A percentile compares a stretch with the other conserved stretches of the same genome.
These are phyloP conservation scores for Mrakia frigida DNA, from an alignment of 768 basidiomycete genomes.

Conservation along the genomic window DNA sequence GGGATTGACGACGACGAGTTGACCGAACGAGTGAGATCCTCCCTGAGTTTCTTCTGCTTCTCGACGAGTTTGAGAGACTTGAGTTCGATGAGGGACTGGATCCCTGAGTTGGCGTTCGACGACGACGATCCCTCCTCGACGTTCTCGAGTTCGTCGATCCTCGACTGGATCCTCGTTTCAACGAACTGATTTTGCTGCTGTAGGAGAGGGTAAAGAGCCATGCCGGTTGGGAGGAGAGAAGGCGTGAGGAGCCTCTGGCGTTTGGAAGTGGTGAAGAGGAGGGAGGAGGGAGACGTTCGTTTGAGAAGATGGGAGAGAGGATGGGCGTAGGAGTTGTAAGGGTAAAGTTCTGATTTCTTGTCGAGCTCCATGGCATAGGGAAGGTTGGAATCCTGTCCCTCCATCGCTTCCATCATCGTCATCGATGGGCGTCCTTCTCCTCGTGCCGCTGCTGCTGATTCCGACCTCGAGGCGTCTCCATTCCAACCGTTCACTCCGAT, in stretches of 20 bases:
- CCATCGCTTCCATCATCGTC: background rate
- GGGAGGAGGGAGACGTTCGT: constrained; percentile 52
- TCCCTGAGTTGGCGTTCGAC: constrained; percentile 49
- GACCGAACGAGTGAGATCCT: constrained; percentile 80
- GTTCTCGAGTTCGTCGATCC: constrained; percentile 70
- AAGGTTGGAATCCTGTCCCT: constrained; percentile 3
- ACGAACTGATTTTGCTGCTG: constrained; percentile 88
- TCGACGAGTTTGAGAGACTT: constrained; percentile 81
- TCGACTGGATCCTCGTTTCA: constrained; percentile 79
- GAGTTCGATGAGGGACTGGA: constrained; percentile 86
- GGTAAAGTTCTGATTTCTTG: constrained; percentile 72
- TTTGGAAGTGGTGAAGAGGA: constrained; percentile 38
- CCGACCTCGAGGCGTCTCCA: too few relatives aligned
- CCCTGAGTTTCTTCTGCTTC: constrained; percentile 82
- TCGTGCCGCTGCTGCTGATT: background rate
- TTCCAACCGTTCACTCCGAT: too few relatives aligned
- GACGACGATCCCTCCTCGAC: too few relatives aligned
- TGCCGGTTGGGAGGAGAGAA: constrained; percentile 79
- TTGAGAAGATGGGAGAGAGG: constrained; percentile 56
- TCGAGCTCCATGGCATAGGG: constrained; percentile 60
- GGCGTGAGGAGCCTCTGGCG: constrained; percentile 68
- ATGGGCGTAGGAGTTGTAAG: constrained; percentile 82
- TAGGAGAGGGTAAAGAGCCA: constrained; percentile 85
- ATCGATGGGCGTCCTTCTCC: constrained; percentile 41
- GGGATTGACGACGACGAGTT: constrained; percentile 82